Percentiles rank a stretch among this genome's conserved stretches.
These are phyloP conservation scores for Protomyces gravidus DNA, from an alignment of 1,139 yeast genomes.

Conservation along the genomic window DNA sequence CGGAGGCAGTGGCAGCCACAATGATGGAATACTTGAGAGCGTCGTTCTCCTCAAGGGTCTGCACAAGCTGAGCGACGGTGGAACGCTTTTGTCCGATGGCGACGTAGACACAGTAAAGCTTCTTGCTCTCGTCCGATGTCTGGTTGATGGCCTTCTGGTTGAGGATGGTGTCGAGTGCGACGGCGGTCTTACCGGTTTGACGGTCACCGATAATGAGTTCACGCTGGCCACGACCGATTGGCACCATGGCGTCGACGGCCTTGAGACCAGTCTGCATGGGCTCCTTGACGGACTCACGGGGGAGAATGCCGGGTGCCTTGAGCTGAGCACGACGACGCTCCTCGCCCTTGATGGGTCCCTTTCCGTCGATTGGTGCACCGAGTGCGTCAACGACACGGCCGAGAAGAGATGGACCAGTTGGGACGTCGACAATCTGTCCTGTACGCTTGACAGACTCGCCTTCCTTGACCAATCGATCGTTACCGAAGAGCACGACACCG, in stretches of 20 bases:
- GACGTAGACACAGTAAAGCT: slow-evolving; percentile 99
- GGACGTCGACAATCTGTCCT: slow-evolving; percentile 98
- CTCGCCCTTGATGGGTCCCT: slow-evolving; percentile 92
- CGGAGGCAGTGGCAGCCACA: slow-evolving; percentile 99
- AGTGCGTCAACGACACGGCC: slow-evolving; percentile 99
- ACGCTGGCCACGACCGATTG: slow-evolving; percentile 99
- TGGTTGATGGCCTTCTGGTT: slow-evolving; percentile 99
- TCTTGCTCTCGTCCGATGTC: slow-evolving; percentile 91
- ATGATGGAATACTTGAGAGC: slow-evolving; percentile 96
- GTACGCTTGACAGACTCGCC: slow-evolving; percentile 99
- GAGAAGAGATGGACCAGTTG: slow-evolving; percentile 95
- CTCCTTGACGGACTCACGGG: slow-evolving; percentile 97
- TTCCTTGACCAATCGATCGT: slow-evolving; percentile 97
- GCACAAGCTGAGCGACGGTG: slow-evolving; percentile 98
- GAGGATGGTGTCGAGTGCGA: slow-evolving; percentile 95
- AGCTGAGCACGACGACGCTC: slow-evolving; percentile 93
- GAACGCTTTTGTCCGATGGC: slow-evolving; percentile 99
- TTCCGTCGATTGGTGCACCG: slow-evolving; percentile 99
- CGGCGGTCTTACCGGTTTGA: slow-evolving; percentile 99
- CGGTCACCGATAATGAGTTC: slow-evolving; percentile 99
- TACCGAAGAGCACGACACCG: slow-evolving; percentile 99
- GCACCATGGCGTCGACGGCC: slow-evolving; percentile 98
- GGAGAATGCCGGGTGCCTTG: slow-evolving; percentile 99
- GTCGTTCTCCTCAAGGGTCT: slow-evolving; percentile 96
- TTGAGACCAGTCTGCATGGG: slow-evolving; percentile 99